phyloP scores from a whole-genome alignment of 345 rosid species.

The Dipteronia dyeriana region DNA sequence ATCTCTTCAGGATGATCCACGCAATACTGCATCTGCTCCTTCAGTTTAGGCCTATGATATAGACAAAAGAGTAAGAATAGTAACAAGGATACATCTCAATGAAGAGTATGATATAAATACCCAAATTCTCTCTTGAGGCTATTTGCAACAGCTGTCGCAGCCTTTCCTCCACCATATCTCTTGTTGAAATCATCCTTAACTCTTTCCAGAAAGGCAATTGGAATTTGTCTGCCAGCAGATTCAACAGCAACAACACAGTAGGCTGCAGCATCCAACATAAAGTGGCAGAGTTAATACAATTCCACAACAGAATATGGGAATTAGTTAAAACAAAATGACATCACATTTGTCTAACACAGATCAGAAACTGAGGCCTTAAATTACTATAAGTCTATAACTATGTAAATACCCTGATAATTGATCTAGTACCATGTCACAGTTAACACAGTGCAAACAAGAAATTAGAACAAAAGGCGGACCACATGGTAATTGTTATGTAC shows the following conservation, averaged over 20 bases:
- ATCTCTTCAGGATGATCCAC: constrained; percentile 96
- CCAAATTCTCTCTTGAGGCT: constrained; percentile 83
- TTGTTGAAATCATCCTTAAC: constrained; percentile 88
- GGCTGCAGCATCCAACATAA: constrained; percentile 49
- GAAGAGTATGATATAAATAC: constrained; percentile 27
- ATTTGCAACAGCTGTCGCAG: constrained; percentile 72
- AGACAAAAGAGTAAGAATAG: constrained; percentile 18
- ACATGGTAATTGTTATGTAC: neutral
- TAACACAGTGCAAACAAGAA: neutral
- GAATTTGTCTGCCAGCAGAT: constrained; percentile 83
- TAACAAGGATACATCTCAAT: neutral
- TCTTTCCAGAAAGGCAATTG: constrained; percentile 89
- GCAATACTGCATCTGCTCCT: constrained; percentile 94
- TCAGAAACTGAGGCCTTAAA: neutral
- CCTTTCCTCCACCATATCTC: constrained; percentile 90
- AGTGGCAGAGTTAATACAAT: constrained; percentile 11
- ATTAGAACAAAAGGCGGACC: neutral
- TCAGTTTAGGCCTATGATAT: constrained; percentile 69
- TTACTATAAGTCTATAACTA: neutral
- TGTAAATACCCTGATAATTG: neutral
- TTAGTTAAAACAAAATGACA: neutral
- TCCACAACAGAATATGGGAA: neutral
- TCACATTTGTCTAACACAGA: neutral
- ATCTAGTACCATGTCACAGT: neutral
- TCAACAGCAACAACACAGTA: constrained; percentile 94